These are phyloP conservation scores for Eutypa lata DNA, from an alignment of 2,329 filamentous ascomycete genomes.

Conservation along the genomic window DNA sequence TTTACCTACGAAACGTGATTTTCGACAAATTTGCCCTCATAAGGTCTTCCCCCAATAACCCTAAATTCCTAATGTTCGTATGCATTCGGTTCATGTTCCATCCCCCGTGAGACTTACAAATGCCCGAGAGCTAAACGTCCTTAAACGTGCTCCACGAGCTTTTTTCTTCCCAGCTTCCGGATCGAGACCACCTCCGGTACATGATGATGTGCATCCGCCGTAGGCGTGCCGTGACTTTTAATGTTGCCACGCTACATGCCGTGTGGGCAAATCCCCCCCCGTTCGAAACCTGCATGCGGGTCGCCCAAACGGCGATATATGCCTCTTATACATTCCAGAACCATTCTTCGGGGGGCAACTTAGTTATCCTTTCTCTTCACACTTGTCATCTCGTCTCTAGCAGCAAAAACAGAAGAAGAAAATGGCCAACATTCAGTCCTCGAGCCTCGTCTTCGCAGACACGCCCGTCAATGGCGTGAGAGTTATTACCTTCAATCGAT, in stretches of 20 bases:
- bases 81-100: not conserved
- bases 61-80: not conserved
- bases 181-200: not conserved
- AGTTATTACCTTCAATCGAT: constrained; percentile 3
- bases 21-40: not conserved
- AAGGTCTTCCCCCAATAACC: not conserved
- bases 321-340: not conserved
- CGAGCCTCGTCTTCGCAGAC: constrained; percentile 1
- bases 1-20: not conserved
- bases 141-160: too few relatives aligned
- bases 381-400: not conserved
- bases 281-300: not conserved
- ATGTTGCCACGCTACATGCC: not conserved
- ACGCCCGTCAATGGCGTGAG: constrained; percentile 1
- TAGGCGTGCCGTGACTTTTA: not conserved
- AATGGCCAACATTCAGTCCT: not conserved
- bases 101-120: not conserved
- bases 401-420: too few relatives aligned
- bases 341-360: not conserved
- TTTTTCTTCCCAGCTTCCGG: not conserved
- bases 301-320: not conserved
- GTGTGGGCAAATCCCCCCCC: not conserved
- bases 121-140: not conserved
- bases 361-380: not conserved
- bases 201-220: not conserved